These are phyloP conservation scores for Pseudognaphalium luteoalbum DNA, from an alignment of 129 eudicot species.

Conservation along the genomic window DNA sequence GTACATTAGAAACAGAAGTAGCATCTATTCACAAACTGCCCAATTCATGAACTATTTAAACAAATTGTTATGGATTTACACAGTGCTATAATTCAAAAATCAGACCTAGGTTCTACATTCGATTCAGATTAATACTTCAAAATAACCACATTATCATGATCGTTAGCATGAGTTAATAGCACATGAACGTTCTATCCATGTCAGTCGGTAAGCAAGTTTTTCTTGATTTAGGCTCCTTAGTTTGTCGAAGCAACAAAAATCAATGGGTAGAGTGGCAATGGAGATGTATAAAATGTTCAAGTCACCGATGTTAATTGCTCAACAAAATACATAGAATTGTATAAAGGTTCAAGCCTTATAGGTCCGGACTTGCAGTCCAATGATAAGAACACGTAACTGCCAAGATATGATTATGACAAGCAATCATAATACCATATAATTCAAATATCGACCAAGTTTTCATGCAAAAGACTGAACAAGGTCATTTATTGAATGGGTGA, in stretches of 20 bases:
- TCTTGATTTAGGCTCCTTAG: background rate
- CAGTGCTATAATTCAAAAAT: too few species aligned
- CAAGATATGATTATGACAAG: background rate
- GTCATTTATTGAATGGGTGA: conserved; percentile 23
- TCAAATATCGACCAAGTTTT: conserved; percentile 4
- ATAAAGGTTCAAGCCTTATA: background rate
- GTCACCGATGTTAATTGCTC: background rate
- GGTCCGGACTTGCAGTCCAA: background rate
- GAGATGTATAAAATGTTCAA: background rate
- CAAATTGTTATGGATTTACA: too few species aligned
- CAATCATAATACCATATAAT: background rate
- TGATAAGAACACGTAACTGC: background rate
- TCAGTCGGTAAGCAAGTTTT: background rate
- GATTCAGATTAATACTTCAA: too few species aligned
- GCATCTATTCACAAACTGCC: too few species aligned
- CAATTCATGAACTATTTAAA: too few species aligned
- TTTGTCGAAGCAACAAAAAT: background rate
- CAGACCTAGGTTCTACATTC: too few species aligned
- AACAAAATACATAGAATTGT: background rate
- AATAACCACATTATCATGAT: too few species aligned
- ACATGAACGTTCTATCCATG: background rate
- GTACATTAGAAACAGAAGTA: too few species aligned
- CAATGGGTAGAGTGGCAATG: background rate
- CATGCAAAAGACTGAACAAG: conserved; percentile 15
- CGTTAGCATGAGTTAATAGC: too few species aligned